These are phyloP conservation scores for Mortierella sp. DNA, from an alignment of 371 early-diverging fungal genomes.

Conservation along the genomic window DNA sequence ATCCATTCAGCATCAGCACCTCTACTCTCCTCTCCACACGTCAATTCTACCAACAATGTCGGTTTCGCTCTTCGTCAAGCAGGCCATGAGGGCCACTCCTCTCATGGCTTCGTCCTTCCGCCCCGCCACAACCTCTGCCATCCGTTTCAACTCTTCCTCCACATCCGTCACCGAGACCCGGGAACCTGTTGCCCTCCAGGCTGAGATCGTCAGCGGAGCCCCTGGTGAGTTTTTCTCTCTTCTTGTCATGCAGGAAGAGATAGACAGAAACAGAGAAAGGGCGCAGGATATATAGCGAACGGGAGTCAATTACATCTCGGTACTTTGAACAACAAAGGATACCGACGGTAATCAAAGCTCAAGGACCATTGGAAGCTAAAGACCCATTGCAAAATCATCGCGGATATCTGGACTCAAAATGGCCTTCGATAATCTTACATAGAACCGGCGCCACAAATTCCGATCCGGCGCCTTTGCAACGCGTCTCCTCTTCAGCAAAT, in stretches of 20 bases:
- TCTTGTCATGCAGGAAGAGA: not conserved
- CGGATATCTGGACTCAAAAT: not conserved
- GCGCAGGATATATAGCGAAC: not conserved
- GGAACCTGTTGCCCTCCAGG: conserved; percentile 31
- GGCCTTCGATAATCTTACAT: not conserved
- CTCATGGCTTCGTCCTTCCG: conserved; percentile 17
- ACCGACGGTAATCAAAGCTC: not conserved
- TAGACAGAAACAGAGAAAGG: not conserved
- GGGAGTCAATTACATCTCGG: not conserved
- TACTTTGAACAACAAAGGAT: not conserved
- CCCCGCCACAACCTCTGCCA: conserved; percentile 14
- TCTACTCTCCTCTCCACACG: conserved; percentile 12
- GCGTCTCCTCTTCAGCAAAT: not conserved
- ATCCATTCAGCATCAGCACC: not conserved
- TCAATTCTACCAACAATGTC: conserved; percentile 15
- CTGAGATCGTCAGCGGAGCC: conserved; percentile 41
- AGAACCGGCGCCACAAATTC: not conserved
- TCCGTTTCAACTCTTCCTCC: conserved; percentile 16
- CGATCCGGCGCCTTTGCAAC: not conserved
- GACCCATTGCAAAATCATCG: too few relatives aligned
- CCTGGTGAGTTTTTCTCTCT: conserved; percentile 26
- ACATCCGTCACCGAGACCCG: conserved; percentile 31
- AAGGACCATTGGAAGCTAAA: too few relatives aligned
- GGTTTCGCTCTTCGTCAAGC: conserved; percentile 22
- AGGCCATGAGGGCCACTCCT: conserved; percentile 21